Percentiles rank a stretch among this genome's conserved stretches.
phyloP scores from a whole-genome alignment of 768 basidiomycete genomes.

The Lactarius vividus region DNA sequence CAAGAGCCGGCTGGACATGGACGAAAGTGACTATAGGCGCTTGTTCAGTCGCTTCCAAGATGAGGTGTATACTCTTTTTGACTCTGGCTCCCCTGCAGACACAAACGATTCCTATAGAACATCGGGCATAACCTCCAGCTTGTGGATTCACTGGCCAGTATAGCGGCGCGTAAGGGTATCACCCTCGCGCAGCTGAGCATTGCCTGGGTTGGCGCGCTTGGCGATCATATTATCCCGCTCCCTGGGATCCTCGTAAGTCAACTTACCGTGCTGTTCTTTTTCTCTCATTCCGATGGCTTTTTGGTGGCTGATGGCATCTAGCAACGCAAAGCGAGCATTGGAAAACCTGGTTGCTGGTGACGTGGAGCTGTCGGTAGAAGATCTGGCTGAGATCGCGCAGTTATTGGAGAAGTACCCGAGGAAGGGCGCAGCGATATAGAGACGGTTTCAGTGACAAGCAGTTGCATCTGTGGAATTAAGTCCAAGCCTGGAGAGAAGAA shows the following conservation, averaged over 20 bases:
- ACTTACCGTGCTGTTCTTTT: background rate
- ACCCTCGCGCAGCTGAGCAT: slow-evolving; percentile 41
- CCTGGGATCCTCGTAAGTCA: slow-evolving; percentile 48
- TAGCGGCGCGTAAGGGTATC: slow-evolving; percentile 44
- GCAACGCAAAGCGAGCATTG: slow-evolving; percentile 40
- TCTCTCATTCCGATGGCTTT: background rate
- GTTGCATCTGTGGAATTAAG: slow-evolving; percentile 34
- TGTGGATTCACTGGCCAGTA: slow-evolving; percentile 39
- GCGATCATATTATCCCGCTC: slow-evolving; percentile 43
- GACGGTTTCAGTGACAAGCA: slow-evolving; percentile 27
- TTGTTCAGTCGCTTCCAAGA: slow-evolving; percentile 39
- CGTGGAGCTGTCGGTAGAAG: slow-evolving; percentile 36
- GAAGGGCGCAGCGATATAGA: slow-evolving; percentile 42
- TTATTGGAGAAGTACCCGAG: slow-evolving; percentile 38
- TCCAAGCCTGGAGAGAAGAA: background rate
- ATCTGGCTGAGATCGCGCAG: slow-evolving; percentile 40
- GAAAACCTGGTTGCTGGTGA: slow-evolving; percentile 44
- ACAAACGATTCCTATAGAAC: slow-evolving; percentile 32
- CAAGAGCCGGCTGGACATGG: slow-evolving; percentile 37
- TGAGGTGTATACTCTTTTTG: slow-evolving; percentile 30
- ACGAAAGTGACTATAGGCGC: slow-evolving; percentile 39
- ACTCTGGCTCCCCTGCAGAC: slow-evolving; percentile 14
- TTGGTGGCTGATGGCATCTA: slow-evolving; percentile 18
- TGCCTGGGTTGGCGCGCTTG: slow-evolving; percentile 40
- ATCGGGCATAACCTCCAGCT: slow-evolving; percentile 42